Percentiles rank a stretch among this genome's conserved stretches.
These are phyloP conservation scores for Alternaria hordeiaustralica DNA, from an alignment of 2,329 filamentous ascomycete genomes.

Conservation along the genomic window DNA sequence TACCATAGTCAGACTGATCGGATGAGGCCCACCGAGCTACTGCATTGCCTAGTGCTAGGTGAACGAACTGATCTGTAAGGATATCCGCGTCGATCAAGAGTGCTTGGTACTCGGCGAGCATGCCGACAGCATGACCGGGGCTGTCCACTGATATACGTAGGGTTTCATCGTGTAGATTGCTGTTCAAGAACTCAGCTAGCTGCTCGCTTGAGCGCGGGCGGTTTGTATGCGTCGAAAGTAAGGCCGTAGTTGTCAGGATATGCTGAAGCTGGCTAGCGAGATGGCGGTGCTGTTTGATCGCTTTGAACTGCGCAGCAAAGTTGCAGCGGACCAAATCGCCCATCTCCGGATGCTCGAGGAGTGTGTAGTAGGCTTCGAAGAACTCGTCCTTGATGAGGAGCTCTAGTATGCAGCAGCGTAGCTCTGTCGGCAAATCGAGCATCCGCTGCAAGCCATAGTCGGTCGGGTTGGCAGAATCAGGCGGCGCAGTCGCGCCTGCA, in stretches of 20 bases:
- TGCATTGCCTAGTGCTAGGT: not conserved
- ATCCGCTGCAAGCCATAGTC: not conserved
- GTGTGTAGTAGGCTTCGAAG: not conserved
- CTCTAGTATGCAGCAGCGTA: not conserved
- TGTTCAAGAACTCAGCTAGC: not conserved
- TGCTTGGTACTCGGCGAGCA: not conserved
- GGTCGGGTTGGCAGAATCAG: not conserved
- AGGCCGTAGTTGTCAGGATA: not conserved
- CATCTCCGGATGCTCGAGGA: not conserved
- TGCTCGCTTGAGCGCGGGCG: not conserved
- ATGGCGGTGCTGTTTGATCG: not conserved
- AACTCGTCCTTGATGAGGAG: not conserved
- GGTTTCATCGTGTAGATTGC: not conserved
- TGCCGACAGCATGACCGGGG: not conserved
- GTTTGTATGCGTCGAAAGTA: not conserved
- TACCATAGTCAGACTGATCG: not conserved
- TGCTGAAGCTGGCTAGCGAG: slow-evolving; percentile 2
- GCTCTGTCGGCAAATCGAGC: not conserved
- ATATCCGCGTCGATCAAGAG: not conserved
- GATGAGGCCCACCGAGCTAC: not conserved
- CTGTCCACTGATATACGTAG: not conserved
- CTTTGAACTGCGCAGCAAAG: not conserved
- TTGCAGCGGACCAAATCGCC: slow-evolving; percentile 5
- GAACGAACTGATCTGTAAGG: not conserved
- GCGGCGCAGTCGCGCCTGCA: not conserved